phyloP scores from a whole-genome alignment of 306 rosid species.

The Cucurbita argyrosperma region DNA sequence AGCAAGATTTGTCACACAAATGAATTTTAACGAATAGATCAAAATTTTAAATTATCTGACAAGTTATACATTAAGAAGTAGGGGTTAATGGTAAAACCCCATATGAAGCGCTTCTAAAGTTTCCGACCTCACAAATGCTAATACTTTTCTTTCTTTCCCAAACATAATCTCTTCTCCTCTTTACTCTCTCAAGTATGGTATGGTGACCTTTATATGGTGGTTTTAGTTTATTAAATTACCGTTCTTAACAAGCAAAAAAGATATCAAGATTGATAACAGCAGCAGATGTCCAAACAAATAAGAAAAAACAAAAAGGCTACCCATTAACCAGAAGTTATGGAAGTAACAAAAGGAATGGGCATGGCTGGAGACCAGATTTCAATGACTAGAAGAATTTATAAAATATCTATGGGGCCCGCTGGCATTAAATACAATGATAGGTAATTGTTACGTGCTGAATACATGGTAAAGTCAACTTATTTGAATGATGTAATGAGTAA shows the following conservation, averaged over 20 bases:
- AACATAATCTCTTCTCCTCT: not conserved
- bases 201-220: not conserved
- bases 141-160: not conserved
- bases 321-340: not conserved
- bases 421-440: not conserved
- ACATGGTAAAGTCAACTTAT: not conserved
- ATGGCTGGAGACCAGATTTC: not conserved
- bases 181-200: not conserved
- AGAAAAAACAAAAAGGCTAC: not conserved
- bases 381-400: not conserved
- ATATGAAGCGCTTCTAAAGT: not conserved
- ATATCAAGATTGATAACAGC: too few species aligned
- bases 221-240: too few species aligned
- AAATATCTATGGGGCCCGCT: not conserved
- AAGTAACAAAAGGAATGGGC: not conserved
- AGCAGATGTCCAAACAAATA: too few species aligned
- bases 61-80: not conserved
- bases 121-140: not conserved
- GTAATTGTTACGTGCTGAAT: not conserved
- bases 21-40: not conserved
- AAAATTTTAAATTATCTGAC: not conserved
- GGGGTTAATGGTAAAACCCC: not conserved
- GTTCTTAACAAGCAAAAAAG: too few species aligned
- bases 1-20: not conserved
- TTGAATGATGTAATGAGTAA: not conserved